Evolutionary conservation across 1,284 basidiomycete species (phyloP), one percentile per base, ranked within the genome.

Genomic region (Naganishia albida): DNA sequence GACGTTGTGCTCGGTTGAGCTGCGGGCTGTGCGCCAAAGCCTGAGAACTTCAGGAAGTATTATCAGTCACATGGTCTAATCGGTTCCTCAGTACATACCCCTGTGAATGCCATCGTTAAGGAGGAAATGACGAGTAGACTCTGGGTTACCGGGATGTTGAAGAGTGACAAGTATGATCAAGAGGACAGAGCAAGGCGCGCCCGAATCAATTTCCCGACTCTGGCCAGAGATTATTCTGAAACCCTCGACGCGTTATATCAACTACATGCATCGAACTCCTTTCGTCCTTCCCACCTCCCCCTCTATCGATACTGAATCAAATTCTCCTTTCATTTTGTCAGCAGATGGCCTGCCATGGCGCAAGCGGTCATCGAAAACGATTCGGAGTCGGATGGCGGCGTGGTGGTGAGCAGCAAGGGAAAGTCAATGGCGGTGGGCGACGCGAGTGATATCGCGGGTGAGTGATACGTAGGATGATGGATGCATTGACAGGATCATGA

Each of bases 401-500:
- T 18, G 25, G 18, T 26, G 12, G 25, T 13, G 28, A 51, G 26
- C 13, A 12, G 10, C 7, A 28, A 34, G 18, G 51, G 28, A 20
- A 30, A 28, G 34, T 16, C 26, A 25, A 25, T n/a, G 26, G 49
- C 25, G 13, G 46, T 48, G 6, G 46, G 46, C 10, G 51, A 53
- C n/a, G 48, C 20, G 20, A 60, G 48, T 60, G 57, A 60, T 42
- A 50, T 60, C 26, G 46, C 25, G 23, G 49, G 57, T n/a, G n/a
- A n/a, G n/a, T 46, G 57, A 60, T n/a, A 60, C 57, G 34, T 26
- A 50, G 44, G 57, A 60, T 40, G 57, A 60, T 40, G 57, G 57
- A n/a, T 60, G 57, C 46, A 25, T 60, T 20, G 57, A 60, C 20
- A 49, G 39, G 20, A 60, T 60, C 39, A 48, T 60, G n/a, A 50